Evolutionary conservation across 257 asterid species (phyloP).

Genomic region (Penstemon eatonii): DNA sequence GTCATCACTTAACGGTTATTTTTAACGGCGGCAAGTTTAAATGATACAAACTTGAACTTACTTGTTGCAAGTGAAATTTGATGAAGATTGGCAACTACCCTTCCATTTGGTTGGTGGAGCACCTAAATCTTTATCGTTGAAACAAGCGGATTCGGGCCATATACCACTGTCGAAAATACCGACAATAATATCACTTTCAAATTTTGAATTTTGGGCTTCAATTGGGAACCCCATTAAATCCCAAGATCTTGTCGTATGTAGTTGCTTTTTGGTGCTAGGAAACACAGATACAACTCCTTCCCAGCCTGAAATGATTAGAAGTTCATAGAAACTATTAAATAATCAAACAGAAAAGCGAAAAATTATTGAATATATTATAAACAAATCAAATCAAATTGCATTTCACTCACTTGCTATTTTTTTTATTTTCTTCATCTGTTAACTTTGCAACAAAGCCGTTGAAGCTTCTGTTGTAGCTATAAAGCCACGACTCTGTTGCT

Average conservation of each 20-base stretch:
- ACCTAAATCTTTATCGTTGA: conserved; percentile 27
- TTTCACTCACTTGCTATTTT: conserved; percentile 41
- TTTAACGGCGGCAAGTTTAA: too few species aligned
- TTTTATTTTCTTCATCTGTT: conserved; percentile 42
- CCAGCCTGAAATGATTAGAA: too few species aligned
- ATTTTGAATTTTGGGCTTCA: conserved; percentile 25
- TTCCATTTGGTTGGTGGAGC: conserved; percentile 42
- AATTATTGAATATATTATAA: too few species aligned
- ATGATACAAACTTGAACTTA: conserved; percentile 1
- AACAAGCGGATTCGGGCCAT: conserved; percentile 44
- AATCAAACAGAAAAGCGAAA: neutral
- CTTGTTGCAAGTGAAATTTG: conserved; percentile 44
- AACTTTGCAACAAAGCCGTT: conserved; percentile 54
- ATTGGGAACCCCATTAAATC: conserved; percentile 58
- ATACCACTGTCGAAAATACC: conserved; percentile 35
- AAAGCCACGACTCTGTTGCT: conserved; percentile 38
- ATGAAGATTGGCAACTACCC: conserved; percentile 32
- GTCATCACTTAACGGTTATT: too few species aligned
- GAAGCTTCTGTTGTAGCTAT: conserved; percentile 57
- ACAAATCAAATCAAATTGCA: neutral
- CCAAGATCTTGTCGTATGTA: conserved; percentile 65
- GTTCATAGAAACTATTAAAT: neutral
- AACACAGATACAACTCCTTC: conserved; percentile 54
- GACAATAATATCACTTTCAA: conserved; percentile 23
- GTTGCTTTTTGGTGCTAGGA: conserved; percentile 43